Evolutionary conservation across 768 basidiomycete species (phyloP).

Genomic region (Calvatia gigantea): DNA sequence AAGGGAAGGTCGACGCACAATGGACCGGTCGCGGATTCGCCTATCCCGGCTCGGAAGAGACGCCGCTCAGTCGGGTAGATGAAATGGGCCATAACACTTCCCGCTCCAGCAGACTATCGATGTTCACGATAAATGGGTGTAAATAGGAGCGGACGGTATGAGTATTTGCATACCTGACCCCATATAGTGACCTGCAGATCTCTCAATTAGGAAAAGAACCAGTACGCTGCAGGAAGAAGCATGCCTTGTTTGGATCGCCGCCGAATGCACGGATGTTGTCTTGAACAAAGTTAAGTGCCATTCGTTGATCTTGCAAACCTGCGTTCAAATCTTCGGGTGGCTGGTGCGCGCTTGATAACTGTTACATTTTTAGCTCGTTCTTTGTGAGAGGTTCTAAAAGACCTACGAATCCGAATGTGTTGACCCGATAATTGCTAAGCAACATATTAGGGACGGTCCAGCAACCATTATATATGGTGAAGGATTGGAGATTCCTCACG

Average conservation of each 20-base stretch:
- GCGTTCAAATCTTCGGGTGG: conserved; percentile 50
- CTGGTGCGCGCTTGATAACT: conserved; percentile 46
- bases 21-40: conserved; percentile 50
- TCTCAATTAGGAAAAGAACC: neutral
- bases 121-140: neutral
- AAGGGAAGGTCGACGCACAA: conserved; percentile 33
- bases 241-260: conserved; percentile 50
- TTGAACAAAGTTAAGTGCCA: conserved; percentile 57
- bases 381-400: neutral
- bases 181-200: conserved; percentile 46
- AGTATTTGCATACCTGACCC: conserved; percentile 39
- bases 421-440: conserved; percentile 51
- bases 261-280: conserved; percentile 66
- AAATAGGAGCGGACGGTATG: neutral
- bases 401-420: conserved; percentile 52
- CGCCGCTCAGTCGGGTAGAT: conserved; percentile 33
- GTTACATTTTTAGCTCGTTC: neutral
- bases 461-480: neutral
- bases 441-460: neutral
- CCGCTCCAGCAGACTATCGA: conserved; percentile 47
- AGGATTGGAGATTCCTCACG: conserved; percentile 32
- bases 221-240: neutral
- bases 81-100: conserved; percentile 46
- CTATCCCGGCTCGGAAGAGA: conserved; percentile 50
- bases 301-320: conserved; percentile 57